phyloP scores from a whole-genome alignment of 2,329 filamentous ascomycete genomes.

The Penicillium paneum region DNA sequence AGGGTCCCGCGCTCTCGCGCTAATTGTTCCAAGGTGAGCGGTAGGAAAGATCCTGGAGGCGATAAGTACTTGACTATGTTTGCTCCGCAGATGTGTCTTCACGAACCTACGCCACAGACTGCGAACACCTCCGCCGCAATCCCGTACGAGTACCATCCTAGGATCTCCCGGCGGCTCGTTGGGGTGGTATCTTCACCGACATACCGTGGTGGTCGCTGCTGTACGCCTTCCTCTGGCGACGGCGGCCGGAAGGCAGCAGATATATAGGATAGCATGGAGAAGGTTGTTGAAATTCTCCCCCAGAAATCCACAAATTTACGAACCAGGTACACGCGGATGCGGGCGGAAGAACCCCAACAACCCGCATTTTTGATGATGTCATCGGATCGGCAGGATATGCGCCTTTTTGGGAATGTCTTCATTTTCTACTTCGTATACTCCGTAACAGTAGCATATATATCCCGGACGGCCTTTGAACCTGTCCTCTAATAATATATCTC shows the following conservation, averaged over 20 bases:
- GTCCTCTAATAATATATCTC: no score
- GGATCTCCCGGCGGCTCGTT: conserved; percentile 75
- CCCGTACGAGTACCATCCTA: conserved; percentile 88
- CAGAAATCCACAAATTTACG: neutral
- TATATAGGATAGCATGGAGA: conserved; percentile 20
- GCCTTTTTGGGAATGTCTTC: neutral
- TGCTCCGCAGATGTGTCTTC: neutral
- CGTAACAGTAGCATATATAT: no score
- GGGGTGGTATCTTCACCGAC: conserved; percentile 78
- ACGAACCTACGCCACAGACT: conserved; percentile 69
- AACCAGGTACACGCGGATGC: conserved; percentile 6
- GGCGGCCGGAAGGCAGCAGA: conserved; percentile 16
- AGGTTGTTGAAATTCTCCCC: neutral
- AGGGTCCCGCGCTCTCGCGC: conserved; percentile 88
- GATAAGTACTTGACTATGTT: neutral
- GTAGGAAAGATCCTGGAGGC: conserved; percentile 76
- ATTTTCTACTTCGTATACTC: no score
- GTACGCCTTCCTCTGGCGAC: conserved; percentile 19
- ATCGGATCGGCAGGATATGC: neutral
- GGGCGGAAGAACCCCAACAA: conserved; percentile 1
- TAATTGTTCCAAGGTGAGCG: conserved; percentile 86
- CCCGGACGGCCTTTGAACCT: no score
- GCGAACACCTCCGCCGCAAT: conserved; percentile 96
- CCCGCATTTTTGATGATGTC: conserved; percentile 2
- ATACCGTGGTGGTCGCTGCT: conserved; percentile 55